Evolutionary conservation across 352 stramenopile genomes (phyloP).

Genomic region (Pythium guiyangense): DNA sequence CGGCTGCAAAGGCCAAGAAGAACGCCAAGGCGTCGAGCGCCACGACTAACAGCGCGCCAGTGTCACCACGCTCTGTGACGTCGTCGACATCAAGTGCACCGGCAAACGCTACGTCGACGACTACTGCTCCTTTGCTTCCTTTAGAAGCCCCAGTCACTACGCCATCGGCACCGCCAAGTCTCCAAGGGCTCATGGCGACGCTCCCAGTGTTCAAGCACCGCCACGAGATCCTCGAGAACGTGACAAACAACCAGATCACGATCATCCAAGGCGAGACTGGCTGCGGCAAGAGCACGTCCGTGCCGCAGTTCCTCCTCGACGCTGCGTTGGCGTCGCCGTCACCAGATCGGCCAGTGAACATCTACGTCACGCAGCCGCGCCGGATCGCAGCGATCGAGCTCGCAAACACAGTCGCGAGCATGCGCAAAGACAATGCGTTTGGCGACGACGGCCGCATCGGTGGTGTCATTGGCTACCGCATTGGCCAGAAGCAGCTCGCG

Average conservation of each 20-base stretch:
- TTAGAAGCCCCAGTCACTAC: too few relatives aligned
- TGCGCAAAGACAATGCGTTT: constrained; percentile 83
- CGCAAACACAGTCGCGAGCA: constrained; percentile 89
- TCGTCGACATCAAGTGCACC: too few relatives aligned
- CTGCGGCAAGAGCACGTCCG: constrained; percentile 95
- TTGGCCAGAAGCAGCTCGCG: constrained; percentile 89
- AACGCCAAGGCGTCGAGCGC: too few relatives aligned
- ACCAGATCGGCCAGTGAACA: constrained; percentile 73
- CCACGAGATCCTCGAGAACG: constrained; percentile 82
- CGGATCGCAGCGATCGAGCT: constrained; percentile 91
- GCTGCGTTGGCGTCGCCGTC: constrained; percentile 16
- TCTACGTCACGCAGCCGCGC: constrained; percentile 94
- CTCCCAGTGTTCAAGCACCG: constrained; percentile 87
- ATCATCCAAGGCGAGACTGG: constrained; percentile 93
- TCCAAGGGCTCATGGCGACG: constrained; percentile 52
- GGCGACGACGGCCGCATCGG: constrained; percentile 55
- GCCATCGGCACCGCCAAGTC: constrained; percentile 13
- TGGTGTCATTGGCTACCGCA: constrained; percentile 72
- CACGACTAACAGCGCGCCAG: too few relatives aligned
- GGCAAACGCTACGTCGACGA: neutral
- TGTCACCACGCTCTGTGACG: too few relatives aligned
- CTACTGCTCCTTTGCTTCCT: neutral
- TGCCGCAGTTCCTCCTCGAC: constrained; percentile 93
- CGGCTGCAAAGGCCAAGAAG: neutral
- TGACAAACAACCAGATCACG: constrained; percentile 81